Evolutionary conservation across 169 alveolate species (phyloP), one percentile per base, ranked within the genome.

Genomic region (Plasmodium billcollinsi): DNA sequence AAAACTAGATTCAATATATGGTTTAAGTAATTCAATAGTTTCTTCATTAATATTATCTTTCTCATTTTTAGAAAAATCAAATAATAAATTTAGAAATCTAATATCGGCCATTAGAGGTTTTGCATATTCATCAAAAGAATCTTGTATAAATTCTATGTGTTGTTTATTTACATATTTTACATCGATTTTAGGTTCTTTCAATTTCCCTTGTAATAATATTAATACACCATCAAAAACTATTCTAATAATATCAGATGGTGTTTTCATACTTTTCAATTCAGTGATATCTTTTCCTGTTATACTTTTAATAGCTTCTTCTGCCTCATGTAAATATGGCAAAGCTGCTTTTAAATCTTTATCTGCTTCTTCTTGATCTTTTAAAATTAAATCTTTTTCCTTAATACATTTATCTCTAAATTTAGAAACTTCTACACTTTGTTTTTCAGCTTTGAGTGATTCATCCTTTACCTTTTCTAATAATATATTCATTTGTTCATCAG

Each of bases 11-110:
- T 95, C 96, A 85, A 97, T 93, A 93, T 97, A 97, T 24, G 99
- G 99, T 88, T 96, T 95, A 56, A 97, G 92, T 29, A 98, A 94
- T 93, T 97, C 99, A 94, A 97, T 96, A 12, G 99, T 97, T 93
- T 97, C 99, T 89, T 98, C 99, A 92, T 97, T 98, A 94, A 97
- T 97, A 83, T 96, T 95, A 90, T 98, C 99, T 93, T 97, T 97
- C 78, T 97, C 99, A 71, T 93, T 92, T 67, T 95, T 94, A 12
- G 97, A 96, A 94, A 96, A 97, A 83, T 97, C 98, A 69, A 95
- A 88, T 88, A 97, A 92, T 62, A 88, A 88, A 88, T 92, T 93
- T 89, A 97, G 91, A 96, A 97, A 97, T 63, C 94, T 93, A 85
- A 96, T 95, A 88, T 96, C 98, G 26, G 93, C 92, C 94, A 97